These are phyloP conservation scores for Suillus cothurnatus DNA, from an alignment of 768 basidiomycete genomes.

Conservation along the genomic window DNA sequence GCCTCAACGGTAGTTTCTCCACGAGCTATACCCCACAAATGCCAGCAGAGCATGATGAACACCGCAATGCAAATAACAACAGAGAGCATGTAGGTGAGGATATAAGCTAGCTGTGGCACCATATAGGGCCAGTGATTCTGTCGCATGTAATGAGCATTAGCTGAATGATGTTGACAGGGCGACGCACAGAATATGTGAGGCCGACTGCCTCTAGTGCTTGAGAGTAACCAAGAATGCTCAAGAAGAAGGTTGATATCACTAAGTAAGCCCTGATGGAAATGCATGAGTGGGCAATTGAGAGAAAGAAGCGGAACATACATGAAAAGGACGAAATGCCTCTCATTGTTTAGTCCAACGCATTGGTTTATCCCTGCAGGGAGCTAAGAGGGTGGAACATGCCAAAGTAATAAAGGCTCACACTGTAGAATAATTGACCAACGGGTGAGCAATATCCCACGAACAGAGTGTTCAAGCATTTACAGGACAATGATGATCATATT, in stretches of 20 bases:
- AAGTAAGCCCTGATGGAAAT: conserved; percentile 68
- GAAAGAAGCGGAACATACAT: conserved; percentile 53
- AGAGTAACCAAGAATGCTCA: conserved; percentile 63
- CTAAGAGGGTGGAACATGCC: conserved; percentile 8
- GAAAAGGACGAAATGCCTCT: conserved; percentile 95
- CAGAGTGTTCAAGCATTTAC: conserved; percentile 46
- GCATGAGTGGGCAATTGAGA: not conserved
- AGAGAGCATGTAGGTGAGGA: conserved; percentile 76
- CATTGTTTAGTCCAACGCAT: conserved; percentile 95
- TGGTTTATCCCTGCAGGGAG: conserved; percentile 82
- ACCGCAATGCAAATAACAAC: conserved; percentile 77
- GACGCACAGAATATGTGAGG: conserved; percentile 46
- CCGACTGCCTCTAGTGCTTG: conserved; percentile 62
- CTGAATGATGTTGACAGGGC: not conserved
- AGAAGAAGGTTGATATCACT: conserved; percentile 65
- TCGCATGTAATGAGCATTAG: conserved; percentile 5
- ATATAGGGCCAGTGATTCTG: conserved; percentile 54
- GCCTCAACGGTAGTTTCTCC: conserved; percentile 92
- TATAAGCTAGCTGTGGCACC: conserved; percentile 69
- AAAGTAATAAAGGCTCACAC: conserved; percentile 38
- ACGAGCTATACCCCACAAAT: conserved; percentile 65
- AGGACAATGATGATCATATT: conserved; percentile 91
- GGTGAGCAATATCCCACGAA: conserved; percentile 9
- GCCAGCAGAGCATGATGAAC: conserved; percentile 70
- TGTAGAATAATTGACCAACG: conserved; percentile 18